Conservation (phyloP, 305 asterid species). For the Fraxinus xanthoxyloides region DNA sequence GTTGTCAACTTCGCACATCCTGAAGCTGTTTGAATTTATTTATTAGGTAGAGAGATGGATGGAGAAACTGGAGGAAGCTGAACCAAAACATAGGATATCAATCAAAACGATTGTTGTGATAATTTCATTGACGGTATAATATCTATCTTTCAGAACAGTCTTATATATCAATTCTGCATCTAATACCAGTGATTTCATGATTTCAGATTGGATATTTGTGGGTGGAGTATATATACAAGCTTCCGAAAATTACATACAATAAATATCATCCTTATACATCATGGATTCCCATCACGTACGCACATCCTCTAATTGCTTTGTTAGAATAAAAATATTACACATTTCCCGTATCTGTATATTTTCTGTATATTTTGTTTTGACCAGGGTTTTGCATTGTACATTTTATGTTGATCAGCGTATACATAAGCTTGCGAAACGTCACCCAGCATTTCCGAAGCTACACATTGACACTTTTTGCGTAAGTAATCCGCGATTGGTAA, state of each 20-base stretch:
- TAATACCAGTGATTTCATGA: slow-evolving; percentile 10
- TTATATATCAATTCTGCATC: slow-evolving; percentile 24
- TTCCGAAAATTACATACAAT: slow-evolving; percentile 72
- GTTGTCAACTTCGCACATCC: slow-evolving; percentile 4
- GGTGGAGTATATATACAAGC: slow-evolving; percentile 81
- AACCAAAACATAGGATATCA: slow-evolving; percentile 59
- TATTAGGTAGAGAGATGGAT: slow-evolving; percentile 82
- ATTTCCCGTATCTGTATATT: slow-evolving; percentile 15
- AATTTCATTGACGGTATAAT: slow-evolving; percentile 52
- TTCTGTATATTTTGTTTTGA: slow-evolving; percentile 4
- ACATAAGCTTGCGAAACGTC: slow-evolving; percentile 71
- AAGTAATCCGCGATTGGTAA: slow-evolving; percentile 35
- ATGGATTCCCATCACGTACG: slow-evolving; percentile 90
- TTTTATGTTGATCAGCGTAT: slow-evolving; percentile 57
- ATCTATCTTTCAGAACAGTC: slow-evolving; percentile 23
- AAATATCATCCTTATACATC: slow-evolving; percentile 95
- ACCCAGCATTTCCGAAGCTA: slow-evolving; percentile 84
- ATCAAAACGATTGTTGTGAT: slow-evolving; percentile 55
- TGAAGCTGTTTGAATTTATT: slow-evolving; percentile 22
- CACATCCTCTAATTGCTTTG: slow-evolving; percentile 12
- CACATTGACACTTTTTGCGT: slow-evolving; percentile 85
- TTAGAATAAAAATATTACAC: neutral
- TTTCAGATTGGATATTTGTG: slow-evolving; percentile 79
- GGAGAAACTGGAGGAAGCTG: slow-evolving; percentile 92
- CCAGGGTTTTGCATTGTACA: slow-evolving; percentile 6